Conservation (phyloP, 257 asterid genomes). For the Jacaranda mimosifolia region DNA sequence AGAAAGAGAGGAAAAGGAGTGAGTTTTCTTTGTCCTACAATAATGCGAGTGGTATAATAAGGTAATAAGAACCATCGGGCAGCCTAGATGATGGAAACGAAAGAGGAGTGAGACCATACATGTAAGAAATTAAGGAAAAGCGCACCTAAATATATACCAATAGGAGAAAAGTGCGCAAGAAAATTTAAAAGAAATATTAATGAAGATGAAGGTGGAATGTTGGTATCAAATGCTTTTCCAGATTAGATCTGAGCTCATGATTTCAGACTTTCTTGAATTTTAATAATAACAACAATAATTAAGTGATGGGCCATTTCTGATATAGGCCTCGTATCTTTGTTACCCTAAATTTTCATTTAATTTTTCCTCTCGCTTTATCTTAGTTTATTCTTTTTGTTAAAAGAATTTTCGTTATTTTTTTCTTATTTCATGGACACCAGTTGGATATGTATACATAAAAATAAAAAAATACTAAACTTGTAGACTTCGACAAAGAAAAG, state of each 20-base stretch:
- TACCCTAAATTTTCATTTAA: slow-evolving; percentile 13
- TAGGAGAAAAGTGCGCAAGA: slow-evolving; percentile 21
- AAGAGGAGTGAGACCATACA: slow-evolving; percentile 14
- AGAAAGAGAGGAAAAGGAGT: slow-evolving; percentile 21
- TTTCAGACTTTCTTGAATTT: slow-evolving; percentile 40
- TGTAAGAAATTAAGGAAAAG: slow-evolving; percentile 41
- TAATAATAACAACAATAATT: slow-evolving; percentile 29
- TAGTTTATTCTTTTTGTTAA: not conserved
- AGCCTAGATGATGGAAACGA: slow-evolving; percentile 38
- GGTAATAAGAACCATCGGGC: slow-evolving; percentile 33
- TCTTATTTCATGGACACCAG: too few relatives aligned
- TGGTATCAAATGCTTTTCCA: slow-evolving; percentile 50
- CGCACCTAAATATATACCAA: slow-evolving; percentile 39
- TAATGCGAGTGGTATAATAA: slow-evolving; percentile 27
- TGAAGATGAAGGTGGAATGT: slow-evolving; percentile 61
- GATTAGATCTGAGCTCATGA: slow-evolving; percentile 54
- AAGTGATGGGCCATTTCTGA: slow-evolving; percentile 48
- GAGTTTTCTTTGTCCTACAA: slow-evolving; percentile 24
- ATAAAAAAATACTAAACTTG: slow-evolving; percentile 35
- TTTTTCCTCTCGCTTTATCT: not conserved
- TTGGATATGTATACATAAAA: too few relatives aligned
- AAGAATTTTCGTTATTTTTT: not conserved
- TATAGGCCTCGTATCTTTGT: slow-evolving; percentile 40
- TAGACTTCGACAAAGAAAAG: slow-evolving; percentile 40
- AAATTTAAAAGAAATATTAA: slow-evolving; percentile 25